Percentiles rank a stretch among this genome's conserved stretches.
phyloP scores from a whole-genome alignment of 768 basidiomycete species.

The Lactarius hatsudake region DNA sequence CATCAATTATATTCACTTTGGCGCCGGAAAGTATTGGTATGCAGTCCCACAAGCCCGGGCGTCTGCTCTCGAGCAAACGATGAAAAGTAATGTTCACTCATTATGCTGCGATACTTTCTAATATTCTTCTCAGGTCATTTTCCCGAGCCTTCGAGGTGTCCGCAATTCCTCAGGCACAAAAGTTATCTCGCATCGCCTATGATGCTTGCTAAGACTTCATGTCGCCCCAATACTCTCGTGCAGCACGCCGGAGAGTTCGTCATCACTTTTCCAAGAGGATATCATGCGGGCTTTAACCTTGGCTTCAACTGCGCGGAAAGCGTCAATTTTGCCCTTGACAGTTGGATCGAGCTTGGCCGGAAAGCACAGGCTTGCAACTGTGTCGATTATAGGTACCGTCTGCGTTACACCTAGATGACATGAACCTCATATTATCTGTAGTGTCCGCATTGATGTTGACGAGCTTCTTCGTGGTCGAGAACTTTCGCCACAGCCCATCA shows the following conservation, averaged over 20 bases:
- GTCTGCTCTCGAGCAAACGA: constrained; percentile 77
- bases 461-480: constrained; percentile 71
- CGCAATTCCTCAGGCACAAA: constrained; percentile 95
- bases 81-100: constrained; percentile 60
- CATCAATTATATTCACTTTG: constrained; percentile 99
- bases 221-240: constrained; percentile 80
- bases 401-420: background rate
- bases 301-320: constrained; percentile 97
- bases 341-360: constrained; percentile 88
- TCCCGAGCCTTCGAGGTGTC: constrained; percentile 76
- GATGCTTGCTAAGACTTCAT: constrained; percentile 73
- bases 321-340: constrained; percentile 94
- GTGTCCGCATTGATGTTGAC: constrained; percentile 93
- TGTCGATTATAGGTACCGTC: constrained; percentile 62
- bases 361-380: constrained; percentile 75
- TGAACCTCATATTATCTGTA: constrained; percentile 35
- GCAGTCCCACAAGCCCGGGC: constrained; percentile 88
- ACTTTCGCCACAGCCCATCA: constrained; percentile 40
- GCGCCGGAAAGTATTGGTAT: constrained; percentile 97
- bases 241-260: constrained; percentile 96
- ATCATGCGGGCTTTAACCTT: constrained; percentile 96
- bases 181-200: constrained; percentile 91
- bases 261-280: constrained; percentile 91
- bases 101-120: background rate
- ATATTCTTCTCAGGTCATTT: constrained; percentile 64